These are phyloP conservation scores for Marasmius fiardii DNA, from an alignment of 1,284 basidiomycete species.

Conservation along the genomic window DNA sequence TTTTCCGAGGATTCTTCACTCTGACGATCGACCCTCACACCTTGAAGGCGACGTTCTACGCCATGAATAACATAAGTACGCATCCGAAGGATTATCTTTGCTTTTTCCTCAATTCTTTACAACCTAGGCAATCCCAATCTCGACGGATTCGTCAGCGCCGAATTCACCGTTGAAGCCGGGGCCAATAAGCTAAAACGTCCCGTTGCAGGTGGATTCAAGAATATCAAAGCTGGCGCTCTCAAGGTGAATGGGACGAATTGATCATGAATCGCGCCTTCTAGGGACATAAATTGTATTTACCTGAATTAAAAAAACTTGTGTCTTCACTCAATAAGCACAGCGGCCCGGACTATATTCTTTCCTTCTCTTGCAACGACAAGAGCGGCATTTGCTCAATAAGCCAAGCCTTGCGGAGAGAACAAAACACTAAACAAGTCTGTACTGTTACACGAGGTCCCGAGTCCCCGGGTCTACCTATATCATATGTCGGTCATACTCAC, in stretches of 20 bases:
- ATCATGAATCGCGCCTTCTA: neutral
- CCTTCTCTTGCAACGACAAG: too few relatives aligned
- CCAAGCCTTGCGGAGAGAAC: too few relatives aligned
- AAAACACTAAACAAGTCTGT: too few relatives aligned
- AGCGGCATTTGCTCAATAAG: too few relatives aligned
- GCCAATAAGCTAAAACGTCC: conserved; percentile 52
- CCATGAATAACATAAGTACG: conserved; percentile 52
- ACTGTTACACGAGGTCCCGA: too few relatives aligned
- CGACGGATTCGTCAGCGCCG: conserved; percentile 45
- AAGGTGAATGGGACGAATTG: conserved; percentile 11
- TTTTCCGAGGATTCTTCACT: conserved; percentile 62
- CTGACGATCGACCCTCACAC: conserved; percentile 42
- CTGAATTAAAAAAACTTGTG: too few relatives aligned
- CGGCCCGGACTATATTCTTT: too few relatives aligned
- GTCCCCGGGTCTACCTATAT: too few relatives aligned
- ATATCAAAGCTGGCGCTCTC: conserved; percentile 37
- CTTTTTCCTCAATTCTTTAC: neutral
- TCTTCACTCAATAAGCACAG: neutral
- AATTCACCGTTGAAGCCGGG: conserved; percentile 42
- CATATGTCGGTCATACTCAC: too few relatives aligned
- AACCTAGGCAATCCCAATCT: conserved; percentile 40
- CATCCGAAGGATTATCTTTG: conserved; percentile 19
- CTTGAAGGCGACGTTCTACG: conserved; percentile 56
- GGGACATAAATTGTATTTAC: neutral
- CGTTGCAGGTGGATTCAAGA: conserved; percentile 46